A percentile compares a stretch with the other conserved stretches of the same genome.
Conservation (phyloP, 495 filamentous ascomycete genomes). For the Daldinia vernicosa region DNA sequence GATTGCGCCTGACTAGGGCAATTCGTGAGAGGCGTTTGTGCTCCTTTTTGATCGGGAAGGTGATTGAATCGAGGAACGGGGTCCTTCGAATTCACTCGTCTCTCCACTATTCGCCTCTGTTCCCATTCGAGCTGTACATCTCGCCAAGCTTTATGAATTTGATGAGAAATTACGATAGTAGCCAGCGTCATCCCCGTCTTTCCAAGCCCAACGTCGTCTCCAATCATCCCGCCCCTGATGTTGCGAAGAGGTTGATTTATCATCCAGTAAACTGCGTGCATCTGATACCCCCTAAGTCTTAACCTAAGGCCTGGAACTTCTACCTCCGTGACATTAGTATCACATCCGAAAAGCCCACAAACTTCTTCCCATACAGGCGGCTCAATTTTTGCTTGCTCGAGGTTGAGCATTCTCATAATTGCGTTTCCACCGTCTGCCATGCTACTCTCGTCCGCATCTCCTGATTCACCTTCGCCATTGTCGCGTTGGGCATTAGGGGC, state of each 20-base stretch:
- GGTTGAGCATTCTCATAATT: background rate
- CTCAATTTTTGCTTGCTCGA: background rate
- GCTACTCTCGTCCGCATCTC: background rate
- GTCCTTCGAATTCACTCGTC: background rate
- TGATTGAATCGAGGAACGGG: background rate
- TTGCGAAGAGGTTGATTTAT: background rate
- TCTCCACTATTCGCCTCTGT: no score
- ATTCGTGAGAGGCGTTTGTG: background rate
- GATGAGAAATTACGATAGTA: background rate
- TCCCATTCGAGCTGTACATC: background rate
- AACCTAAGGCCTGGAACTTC: constrained; percentile 4
- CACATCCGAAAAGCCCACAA: constrained; percentile 11
- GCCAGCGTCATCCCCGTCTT: constrained; percentile 11
- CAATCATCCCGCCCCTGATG: background rate
- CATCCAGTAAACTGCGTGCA: constrained; percentile 15
- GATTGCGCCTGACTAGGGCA: constrained; percentile 7
- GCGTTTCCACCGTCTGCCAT: background rate
- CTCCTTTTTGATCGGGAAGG: no score
- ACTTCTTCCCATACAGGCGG: background rate
- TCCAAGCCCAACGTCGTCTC: constrained; percentile 17
- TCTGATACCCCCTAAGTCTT: background rate
- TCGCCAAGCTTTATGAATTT: background rate
- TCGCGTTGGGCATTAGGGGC: constrained; percentile 15
- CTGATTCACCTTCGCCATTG: background rate
- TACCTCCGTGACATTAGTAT: background rate